Base-by-base conservation (phyloP, 1,139 yeast species). In the Hemisphaericaspora xylanilytica region DNA sequence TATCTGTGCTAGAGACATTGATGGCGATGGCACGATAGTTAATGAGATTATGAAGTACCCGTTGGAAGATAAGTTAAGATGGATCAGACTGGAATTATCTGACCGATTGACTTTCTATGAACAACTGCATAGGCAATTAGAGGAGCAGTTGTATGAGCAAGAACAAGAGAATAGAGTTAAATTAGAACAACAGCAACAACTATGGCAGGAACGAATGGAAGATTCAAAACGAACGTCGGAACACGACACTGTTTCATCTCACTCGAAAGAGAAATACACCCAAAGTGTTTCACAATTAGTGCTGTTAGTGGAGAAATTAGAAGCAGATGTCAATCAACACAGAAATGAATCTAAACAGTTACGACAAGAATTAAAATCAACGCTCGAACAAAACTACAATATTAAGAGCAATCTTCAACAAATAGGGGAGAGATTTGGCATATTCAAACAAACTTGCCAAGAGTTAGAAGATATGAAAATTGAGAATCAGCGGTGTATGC, bases 21-120 rank as follows among this genome's bases (percentile, higher is more conserved):
- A 25, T n/a, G 14, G 15, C 15, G 31, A 28, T 7, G 20, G 20
- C 5, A 28, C 6, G 12, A 10, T 15, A 28, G 9, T 14, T 10
- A 13, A 15, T 4, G 43, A 52, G 24, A 50, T 58, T 36, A 36
- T 57, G 30, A 53, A 52, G 17, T 40, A 44, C 10, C 44, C 56
- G 7, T 38, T 62, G 13, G 66, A 61, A 25, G 41, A 47, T 12
- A 64, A 61, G 40, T 44, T 63, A 8, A 56, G 58, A 32, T 58
- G 54, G 1, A 43, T 63, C 5, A 51, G 56, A 35, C 43, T 49
- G 25, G 67, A 61, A 40, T 39, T 64, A 22, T 37, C 40, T 24
- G 51, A 49, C 29, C 39, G 43, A 31, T 20, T 44, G 11, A 56
- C 28, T 4, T 25, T 25, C 5, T 25, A 25, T 25, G 28, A 25